A percentile compares a stretch with the other conserved stretches of the same genome.
phyloP scores from a whole-genome alignment of 2,329 filamentous ascomycete genomes.

The Calycina marina region DNA sequence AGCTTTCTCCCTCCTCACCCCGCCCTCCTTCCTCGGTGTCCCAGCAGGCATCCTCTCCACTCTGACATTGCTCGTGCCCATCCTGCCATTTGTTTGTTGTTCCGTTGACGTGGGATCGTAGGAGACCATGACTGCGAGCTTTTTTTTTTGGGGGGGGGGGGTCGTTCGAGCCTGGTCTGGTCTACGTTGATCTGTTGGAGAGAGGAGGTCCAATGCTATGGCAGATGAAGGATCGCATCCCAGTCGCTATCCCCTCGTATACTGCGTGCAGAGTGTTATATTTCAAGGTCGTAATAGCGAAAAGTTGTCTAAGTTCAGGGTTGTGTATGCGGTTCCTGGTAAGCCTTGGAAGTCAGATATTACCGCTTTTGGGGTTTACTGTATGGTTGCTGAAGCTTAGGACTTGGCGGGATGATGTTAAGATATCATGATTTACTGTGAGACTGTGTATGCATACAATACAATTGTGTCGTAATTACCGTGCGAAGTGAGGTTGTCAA shows the following conservation, averaged over 20 bases:
- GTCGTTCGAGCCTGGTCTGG: conserved; percentile 9
- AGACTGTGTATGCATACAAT: no score
- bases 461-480: no score
- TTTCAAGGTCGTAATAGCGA: conserved; percentile 14
- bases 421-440: no score
- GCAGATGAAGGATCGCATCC: conserved; percentile 19
- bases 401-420: no score
- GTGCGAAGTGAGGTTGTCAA: no score
- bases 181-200: conserved; percentile 10
- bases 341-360: no score
- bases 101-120: conserved; percentile 20
- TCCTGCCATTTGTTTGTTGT: conserved; percentile 25
- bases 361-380: no score
- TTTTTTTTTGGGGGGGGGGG: conserved; percentile 5
- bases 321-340: conserved; percentile 16
- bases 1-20: conserved; percentile 37
- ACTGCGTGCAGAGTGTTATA: conserved; percentile 16
- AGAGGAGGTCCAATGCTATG: conserved; percentile 17
- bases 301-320: conserved; percentile 18
- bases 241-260: conserved; percentile 16
- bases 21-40: conserved; percentile 36
- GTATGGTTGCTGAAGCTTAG: no score
- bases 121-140: conserved; percentile 21
- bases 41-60: conserved; percentile 27
- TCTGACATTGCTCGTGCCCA: conserved; percentile 16